Percentiles rank a stretch among this genome's conserved stretches.
Evolutionary conservation across 2,329 filamentous ascomycete genomes (phyloP).

Genomic region (Kalmusia sp.): DNA sequence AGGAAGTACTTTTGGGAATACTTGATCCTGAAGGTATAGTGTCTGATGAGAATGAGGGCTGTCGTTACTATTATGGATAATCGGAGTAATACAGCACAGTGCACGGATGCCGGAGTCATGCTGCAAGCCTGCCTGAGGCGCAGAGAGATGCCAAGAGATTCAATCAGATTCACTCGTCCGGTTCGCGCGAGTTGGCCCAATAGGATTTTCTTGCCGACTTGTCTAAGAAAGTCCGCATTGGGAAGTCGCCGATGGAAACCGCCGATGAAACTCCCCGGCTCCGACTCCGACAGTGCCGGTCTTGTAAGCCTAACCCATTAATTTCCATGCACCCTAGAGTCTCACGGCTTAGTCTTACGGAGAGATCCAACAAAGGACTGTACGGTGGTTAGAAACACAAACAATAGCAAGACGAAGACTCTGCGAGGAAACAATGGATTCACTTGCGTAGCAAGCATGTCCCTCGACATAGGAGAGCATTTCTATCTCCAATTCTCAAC

Average conservation of each 20-base stretch:
- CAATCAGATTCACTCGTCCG: not conserved
- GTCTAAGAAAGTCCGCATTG: not conserved
- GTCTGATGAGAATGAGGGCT: not conserved
- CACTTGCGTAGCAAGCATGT: constrained; percentile 4
- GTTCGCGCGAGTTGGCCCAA: not conserved
- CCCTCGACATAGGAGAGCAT: not conserved
- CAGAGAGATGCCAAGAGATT: no score
- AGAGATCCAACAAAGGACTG: no score
- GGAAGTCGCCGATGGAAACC: not conserved
- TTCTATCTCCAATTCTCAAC: not conserved
- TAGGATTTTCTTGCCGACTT: not conserved
- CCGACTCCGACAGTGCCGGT: not conserved
- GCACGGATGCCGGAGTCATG: not conserved
- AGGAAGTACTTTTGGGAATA: not conserved
- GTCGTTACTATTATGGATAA: not conserved
- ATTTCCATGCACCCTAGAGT: no score
- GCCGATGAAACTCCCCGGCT: not conserved
- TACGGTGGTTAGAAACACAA: no score
- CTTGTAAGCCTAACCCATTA: not conserved
- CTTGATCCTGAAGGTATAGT: not conserved
- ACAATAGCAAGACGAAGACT: not conserved
- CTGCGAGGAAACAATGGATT: constrained; percentile 3
- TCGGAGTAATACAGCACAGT: not conserved
- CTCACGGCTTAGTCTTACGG: no score
- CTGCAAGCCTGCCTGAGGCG: constrained; percentile 2